A percentile compares a stretch with the other conserved stretches of the same genome.
Evolutionary conservation across 2,329 filamentous ascomycete genomes (phyloP).

Genomic region (Chaetothyriales sp.): DNA sequence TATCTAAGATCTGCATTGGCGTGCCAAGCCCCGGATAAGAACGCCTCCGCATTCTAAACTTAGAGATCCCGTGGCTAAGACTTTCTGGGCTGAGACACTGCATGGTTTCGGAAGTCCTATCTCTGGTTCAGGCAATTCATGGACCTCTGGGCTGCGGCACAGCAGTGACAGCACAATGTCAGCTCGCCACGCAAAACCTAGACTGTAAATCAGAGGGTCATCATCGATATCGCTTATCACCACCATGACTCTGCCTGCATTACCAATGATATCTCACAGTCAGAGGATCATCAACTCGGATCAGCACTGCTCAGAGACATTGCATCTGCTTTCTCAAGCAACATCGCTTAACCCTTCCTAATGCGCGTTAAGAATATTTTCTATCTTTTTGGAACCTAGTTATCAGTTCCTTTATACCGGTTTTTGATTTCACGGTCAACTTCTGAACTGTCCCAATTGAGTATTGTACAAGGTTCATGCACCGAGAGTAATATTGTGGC

Average conservation of each 20-base stretch:
- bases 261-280: conserved; percentile 9
- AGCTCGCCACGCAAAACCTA: conserved; percentile 11
- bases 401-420: conserved; percentile 5
- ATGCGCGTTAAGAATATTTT: conserved; percentile 6
- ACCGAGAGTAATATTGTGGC: conserved; percentile 7
- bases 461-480: conserved; percentile 6
- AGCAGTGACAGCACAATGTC: conserved; percentile 12
- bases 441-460: conserved; percentile 7
- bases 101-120: conserved; percentile 1
- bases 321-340: conserved; percentile 3
- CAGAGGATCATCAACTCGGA: conserved; percentile 7
- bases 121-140: conserved; percentile 4
- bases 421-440: conserved; percentile 8
- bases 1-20: conserved; percentile 2
- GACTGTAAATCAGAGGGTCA: conserved; percentile 7
- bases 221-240: conserved; percentile 7
- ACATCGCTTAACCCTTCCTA: conserved; percentile 5
- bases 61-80: conserved; percentile 5
- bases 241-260: conserved; percentile 6
- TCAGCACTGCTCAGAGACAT: conserved; percentile 8
- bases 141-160: conserved; percentile 8
- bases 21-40: conserved; percentile 5
- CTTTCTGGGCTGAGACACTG: conserved; percentile 9
- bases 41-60: conserved; percentile 6
- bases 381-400: conserved; percentile 8